phyloP scores from a whole-genome alignment of 306 rosid species.

The Vigna hirtella region DNA sequence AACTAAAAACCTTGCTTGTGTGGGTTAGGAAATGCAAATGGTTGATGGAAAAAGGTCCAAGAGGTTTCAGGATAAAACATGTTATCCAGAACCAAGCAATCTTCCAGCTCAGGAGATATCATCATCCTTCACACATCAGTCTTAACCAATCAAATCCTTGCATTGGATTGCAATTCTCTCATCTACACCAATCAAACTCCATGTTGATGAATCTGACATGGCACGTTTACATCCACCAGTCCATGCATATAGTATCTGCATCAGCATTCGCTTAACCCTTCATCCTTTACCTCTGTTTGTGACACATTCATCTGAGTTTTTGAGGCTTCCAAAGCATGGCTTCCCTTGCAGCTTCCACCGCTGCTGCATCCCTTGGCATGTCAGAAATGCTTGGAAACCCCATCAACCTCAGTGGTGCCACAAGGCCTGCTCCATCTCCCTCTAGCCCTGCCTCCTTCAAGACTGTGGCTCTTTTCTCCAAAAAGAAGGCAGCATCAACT shows the following conservation, averaged over 20 bases:
- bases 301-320: constrained; percentile 32
- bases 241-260: constrained; percentile 65
- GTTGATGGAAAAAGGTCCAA: constrained; percentile 28
- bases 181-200: constrained; percentile 59
- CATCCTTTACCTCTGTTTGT: constrained; percentile 17
- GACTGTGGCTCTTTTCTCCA: constrained; percentile 80
- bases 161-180: constrained; percentile 69
- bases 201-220: constrained; percentile 63
- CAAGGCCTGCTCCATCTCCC: constrained; percentile 69
- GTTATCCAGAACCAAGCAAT: constrained; percentile 65
- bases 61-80: constrained; percentile 57
- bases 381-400: constrained; percentile 92
- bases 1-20: background rate
- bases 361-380: constrained; percentile 84
- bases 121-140: constrained; percentile 61
- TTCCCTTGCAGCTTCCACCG: constrained; percentile 77
- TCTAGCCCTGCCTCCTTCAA: constrained; percentile 69
- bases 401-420: constrained; percentile 65
- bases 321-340: constrained; percentile 63
- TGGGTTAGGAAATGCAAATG: background rate
- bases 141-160: constrained; percentile 62
- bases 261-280: constrained; percentile 1
- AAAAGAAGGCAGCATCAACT: constrained; percentile 72
- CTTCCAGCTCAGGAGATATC: constrained; percentile 40
- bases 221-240: constrained; percentile 82